These are phyloP conservation scores for Schizophyllum amplum DNA, from an alignment of 1,284 basidiomycete species.

Conservation along the genomic window DNA sequence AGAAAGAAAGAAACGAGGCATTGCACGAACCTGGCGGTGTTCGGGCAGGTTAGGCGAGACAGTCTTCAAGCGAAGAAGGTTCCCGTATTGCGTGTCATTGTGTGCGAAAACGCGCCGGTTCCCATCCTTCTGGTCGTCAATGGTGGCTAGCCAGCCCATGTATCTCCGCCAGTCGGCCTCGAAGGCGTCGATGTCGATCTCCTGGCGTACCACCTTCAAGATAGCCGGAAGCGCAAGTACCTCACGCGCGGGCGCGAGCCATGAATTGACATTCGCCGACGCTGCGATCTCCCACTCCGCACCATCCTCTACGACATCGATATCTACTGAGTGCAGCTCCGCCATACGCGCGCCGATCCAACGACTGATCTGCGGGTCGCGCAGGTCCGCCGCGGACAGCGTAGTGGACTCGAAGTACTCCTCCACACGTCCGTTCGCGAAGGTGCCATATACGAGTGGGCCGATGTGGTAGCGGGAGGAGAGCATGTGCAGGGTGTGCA, in stretches of 20 bases:
- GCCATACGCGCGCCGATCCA: constrained; percentile 90
- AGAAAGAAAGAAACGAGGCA: background rate
- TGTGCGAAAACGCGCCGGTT: constrained; percentile 74
- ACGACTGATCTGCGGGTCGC: constrained; percentile 64
- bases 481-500: constrained; percentile 81
- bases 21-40: constrained; percentile 58
- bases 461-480: constrained; percentile 83
- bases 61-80: constrained; percentile 68
- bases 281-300: constrained; percentile 50
- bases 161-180: constrained; percentile 58
- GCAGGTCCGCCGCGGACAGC: constrained; percentile 68
- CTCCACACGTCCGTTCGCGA: constrained; percentile 88
- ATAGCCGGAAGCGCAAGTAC: constrained; percentile 52
- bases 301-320: constrained; percentile 55
- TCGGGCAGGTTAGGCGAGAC: constrained; percentile 46
- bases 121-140: constrained; percentile 44
- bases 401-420: constrained; percentile 88
- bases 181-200: constrained; percentile 61
- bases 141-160: constrained; percentile 57
- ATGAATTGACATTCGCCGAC: constrained; percentile 52
- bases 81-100: constrained; percentile 93
- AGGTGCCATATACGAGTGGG: constrained; percentile 88
- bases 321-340: constrained; percentile 86
- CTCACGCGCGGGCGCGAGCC: constrained; percentile 54
- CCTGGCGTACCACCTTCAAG: constrained; percentile 30